phyloP scores from a whole-genome alignment of 169 alveolate species.

The Plasmodium ovale region DNA sequence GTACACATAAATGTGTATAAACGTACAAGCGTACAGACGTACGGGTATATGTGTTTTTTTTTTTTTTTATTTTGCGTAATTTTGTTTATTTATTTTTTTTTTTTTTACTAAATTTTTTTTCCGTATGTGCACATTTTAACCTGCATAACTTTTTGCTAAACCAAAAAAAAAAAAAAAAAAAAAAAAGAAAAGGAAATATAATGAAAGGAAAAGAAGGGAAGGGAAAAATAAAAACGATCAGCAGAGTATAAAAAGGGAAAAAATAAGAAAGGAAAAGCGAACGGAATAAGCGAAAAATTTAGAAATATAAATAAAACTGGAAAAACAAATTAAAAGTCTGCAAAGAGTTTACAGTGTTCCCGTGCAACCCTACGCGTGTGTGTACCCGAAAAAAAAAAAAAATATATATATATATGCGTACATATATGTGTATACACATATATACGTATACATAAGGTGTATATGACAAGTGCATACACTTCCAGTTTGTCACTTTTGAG shows the following conservation, averaged over 20 bases:
- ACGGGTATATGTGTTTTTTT: slow-evolving; percentile 13
- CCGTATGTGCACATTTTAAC: slow-evolving; percentile 10
- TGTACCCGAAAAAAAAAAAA: background rate
- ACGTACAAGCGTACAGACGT: slow-evolving; percentile 1
- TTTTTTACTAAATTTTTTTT: slow-evolving; percentile 8
- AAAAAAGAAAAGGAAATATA: background rate
- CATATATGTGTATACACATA: background rate
- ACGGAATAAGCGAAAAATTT: background rate
- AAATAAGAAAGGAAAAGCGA: background rate
- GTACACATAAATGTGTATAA: background rate
- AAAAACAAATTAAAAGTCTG: slow-evolving; percentile 5
- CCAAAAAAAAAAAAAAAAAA: slow-evolving; percentile 3
- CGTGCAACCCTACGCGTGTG: slow-evolving; percentile 23
- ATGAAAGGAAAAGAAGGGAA: background rate
- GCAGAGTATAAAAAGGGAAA: background rate
- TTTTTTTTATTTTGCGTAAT: too few relatives aligned
- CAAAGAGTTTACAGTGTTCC: too few relatives aligned
- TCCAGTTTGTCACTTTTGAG: background rate
- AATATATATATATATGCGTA: background rate
- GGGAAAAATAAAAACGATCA: background rate
- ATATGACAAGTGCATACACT: too few relatives aligned
- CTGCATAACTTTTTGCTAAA: background rate
- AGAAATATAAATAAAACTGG: background rate
- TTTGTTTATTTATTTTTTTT: slow-evolving; percentile 4
- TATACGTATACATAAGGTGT: background rate